Evolutionary conservation across 192 early-diverging fungal genomes (phyloP), one percentile per base, ranked within the genome.

Genomic region (Dimargaris cristalligena): DNA sequence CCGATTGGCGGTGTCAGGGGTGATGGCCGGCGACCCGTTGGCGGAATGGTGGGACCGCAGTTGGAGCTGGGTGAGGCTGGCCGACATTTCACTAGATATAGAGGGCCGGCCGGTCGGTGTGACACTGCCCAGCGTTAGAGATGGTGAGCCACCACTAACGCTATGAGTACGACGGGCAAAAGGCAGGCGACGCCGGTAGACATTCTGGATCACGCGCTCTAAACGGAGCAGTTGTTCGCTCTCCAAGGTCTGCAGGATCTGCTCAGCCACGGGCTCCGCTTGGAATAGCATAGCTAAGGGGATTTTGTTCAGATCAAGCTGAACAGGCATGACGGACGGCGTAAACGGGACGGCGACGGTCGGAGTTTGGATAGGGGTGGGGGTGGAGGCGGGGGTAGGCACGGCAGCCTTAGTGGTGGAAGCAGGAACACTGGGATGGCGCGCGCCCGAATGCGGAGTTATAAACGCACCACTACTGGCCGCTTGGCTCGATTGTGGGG

Each of bases 381-480:
- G 50, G 8, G 50, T 52, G 23, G 50, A 29, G 30, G 25, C 50
- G 22, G 50, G 50, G 16, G 50, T 52, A 52, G 23, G 50, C 14
- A 52, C 50, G 50, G 6, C 16, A 16, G 6, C 8, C 16, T 41
- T 41, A 41, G 8, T 16, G 6, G 38, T 16, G 8, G 6, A 6
- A 16, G 38, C 38, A 6, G 38, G 38, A 41, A 6, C 8, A 16
- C 38, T 41, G 38, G 16, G 38, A 6, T 41, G 38, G 38, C n/a
- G n/a, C n/a, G n/a, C n/a, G n/a, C n/a, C n/a, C n/a, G n/a, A 41
- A 10, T 41, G 8, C 38, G 38, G 8, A 10, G 38, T 6, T 41
- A 16, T 10, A 41, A 16, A 16, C 38, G 38, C 8, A 16, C 38
- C 38, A 16, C 38, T n/a, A n/a, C n/a, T n/a, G n/a, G 38, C 8